phyloP scores from a whole-genome alignment of 306 rosid species.

The Parietaria judaica region DNA sequence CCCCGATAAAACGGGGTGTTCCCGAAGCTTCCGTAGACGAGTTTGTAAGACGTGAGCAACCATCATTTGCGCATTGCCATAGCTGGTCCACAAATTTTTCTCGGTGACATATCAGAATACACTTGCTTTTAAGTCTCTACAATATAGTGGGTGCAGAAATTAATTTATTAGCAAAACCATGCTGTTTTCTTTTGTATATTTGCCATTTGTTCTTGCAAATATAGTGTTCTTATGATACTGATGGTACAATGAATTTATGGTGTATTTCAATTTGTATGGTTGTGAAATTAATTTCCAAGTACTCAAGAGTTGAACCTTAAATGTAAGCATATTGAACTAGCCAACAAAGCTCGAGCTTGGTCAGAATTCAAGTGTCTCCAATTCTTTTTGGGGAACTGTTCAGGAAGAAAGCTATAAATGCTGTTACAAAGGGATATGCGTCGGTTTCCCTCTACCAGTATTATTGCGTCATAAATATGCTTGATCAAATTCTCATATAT shows the following conservation, averaged over 20 bases:
- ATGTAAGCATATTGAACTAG: background rate
- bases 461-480: too few relatives aligned
- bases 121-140: background rate
- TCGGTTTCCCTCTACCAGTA: too few relatives aligned
- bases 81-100: background rate
- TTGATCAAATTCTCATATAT: too few relatives aligned
- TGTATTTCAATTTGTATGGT: background rate
- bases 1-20: too few relatives aligned
- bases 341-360: constrained; percentile 1
- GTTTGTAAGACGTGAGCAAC: too few relatives aligned
- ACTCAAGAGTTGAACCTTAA: background rate
- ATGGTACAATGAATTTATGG: background rate
- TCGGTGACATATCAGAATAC: background rate
- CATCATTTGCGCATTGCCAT: background rate
- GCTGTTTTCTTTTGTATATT: too few relatives aligned
- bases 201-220: background rate
- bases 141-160: background rate
- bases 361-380: constrained; percentile 6
- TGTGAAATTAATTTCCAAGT: background rate
- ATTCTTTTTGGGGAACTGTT: background rate
- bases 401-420: background rate
- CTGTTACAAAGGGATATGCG: constrained; percentile 5
- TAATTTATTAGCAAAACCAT: background rate
- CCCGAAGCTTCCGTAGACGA: too few relatives aligned
- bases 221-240: background rate